Percentiles rank a stretch among this genome's conserved stretches.
phyloP scores from a whole-genome alignment of 225 moss, liverwort and hornwort species.

The Physcomitrellopsis africana region DNA sequence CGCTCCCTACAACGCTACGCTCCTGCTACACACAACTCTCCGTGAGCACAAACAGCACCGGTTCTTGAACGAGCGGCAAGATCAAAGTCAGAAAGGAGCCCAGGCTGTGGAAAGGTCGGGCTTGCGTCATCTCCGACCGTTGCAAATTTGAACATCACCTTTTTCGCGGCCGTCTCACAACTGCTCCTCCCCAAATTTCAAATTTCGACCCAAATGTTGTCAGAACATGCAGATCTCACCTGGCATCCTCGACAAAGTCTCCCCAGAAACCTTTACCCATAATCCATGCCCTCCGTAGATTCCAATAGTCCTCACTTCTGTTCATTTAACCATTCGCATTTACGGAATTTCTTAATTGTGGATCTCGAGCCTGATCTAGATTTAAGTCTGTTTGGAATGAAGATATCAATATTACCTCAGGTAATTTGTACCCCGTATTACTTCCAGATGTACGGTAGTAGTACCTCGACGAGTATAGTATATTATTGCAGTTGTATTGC shows the following conservation, averaged over 20 bases:
- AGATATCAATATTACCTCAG: too few relatives aligned
- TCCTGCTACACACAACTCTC: background rate
- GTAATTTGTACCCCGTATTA: too few relatives aligned
- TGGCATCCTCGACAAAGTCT: background rate
- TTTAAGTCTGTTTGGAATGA: too few relatives aligned
- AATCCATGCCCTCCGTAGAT: too few relatives aligned
- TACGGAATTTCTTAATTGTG: too few relatives aligned
- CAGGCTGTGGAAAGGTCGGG: background rate
- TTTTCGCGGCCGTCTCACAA: constrained; percentile 31
- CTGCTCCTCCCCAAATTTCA: constrained; percentile 20
- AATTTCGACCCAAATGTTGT: background rate
- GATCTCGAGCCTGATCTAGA: too few relatives aligned
- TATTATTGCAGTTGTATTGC: too few relatives aligned
- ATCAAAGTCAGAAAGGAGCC: background rate
- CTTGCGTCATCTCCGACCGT: constrained; percentile 43
- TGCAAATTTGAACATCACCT: constrained; percentile 37
- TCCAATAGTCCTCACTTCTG: too few relatives aligned
- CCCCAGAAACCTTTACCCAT: too few relatives aligned
- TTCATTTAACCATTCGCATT: too few relatives aligned
- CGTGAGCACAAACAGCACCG: background rate
- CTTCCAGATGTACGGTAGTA: too few relatives aligned
- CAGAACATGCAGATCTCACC: background rate
- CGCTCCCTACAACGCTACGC: background rate
- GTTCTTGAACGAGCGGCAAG: constrained; percentile 10
- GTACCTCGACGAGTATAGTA: too few relatives aligned